Conservation (phyloP, 2,329 filamentous ascomycete genomes). For the Fusarium armeniacum region DNA sequence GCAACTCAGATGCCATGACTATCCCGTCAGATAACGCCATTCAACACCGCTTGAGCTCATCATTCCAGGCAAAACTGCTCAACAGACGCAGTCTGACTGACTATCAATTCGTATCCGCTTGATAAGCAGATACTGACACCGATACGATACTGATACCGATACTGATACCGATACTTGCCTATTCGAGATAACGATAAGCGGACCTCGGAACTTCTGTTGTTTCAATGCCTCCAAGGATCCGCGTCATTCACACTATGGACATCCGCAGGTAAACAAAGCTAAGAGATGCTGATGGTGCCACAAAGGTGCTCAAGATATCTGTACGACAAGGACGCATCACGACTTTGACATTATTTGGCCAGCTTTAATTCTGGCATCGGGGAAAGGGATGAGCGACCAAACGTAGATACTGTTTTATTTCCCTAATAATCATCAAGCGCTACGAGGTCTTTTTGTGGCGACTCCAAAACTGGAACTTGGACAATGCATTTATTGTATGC, state of each 20-base stretch:
- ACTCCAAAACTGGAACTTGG: background rate
- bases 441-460: background rate
- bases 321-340: background rate
- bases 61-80: conserved; percentile 39
- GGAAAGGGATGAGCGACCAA: background rate
- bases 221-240: conserved; percentile 12
- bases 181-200: conserved; percentile 20
- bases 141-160: conserved; percentile 8
- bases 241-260: background rate
- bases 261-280: conserved; percentile 12
- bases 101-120: conserved; percentile 18
- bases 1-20: conserved; percentile 38
- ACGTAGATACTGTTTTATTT: background rate
- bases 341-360: background rate
- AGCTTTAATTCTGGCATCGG: background rate
- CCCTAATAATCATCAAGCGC: background rate
- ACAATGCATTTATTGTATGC: background rate
- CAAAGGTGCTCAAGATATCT: background rate
- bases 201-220: conserved; percentile 29
- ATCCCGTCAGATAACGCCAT: conserved; percentile 52
- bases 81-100: conserved; percentile 9
- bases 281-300: conserved; percentile 4
- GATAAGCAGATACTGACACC: conserved; percentile 18
- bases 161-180: conserved; percentile 5
- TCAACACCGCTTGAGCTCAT: conserved; percentile 43